Conservation (phyloP, 1,139 yeast species). For the Hyphopichia khmerensis region DNA sequence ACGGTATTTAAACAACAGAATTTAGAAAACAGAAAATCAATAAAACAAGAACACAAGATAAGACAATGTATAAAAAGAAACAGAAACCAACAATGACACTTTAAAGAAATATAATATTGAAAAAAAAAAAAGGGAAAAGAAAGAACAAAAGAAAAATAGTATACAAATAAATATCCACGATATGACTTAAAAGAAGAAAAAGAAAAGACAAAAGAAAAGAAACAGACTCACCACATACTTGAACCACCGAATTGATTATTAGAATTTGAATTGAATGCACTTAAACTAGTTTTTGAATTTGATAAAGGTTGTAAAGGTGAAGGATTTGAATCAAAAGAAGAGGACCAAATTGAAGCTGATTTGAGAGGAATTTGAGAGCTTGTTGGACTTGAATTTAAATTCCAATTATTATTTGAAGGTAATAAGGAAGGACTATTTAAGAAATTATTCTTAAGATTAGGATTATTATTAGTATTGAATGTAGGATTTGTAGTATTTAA, state of each 20-base stretch:
- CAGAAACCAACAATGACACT: not conserved
- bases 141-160: not conserved
- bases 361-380: conserved; percentile 3
- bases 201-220: not conserved
- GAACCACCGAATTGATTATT: conserved; percentile 13
- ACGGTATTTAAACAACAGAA: not conserved
- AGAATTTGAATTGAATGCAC: conserved; percentile 1
- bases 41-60: not conserved
- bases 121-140: not conserved
- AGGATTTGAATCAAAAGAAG: conserved; percentile 6
- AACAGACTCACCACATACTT: conserved; percentile 11
- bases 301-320: conserved; percentile 4
- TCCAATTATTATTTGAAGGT: conserved; percentile 6
- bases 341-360: conserved; percentile 15
- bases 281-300: conserved; percentile 2
- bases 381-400: conserved; percentile 1
- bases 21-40: not conserved
- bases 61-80: not conserved
- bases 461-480: conserved; percentile 10
- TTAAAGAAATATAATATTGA: not conserved
- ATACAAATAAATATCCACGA: not conserved
- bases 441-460: conserved; percentile 8
- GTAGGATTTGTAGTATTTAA: conserved; percentile 13
- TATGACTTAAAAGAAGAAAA: not conserved
- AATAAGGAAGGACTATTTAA: conserved; percentile 18